Base-by-base conservation (phyloP, 2,329 filamentous ascomycete species). In the Diplodia intermedia region DNA sequence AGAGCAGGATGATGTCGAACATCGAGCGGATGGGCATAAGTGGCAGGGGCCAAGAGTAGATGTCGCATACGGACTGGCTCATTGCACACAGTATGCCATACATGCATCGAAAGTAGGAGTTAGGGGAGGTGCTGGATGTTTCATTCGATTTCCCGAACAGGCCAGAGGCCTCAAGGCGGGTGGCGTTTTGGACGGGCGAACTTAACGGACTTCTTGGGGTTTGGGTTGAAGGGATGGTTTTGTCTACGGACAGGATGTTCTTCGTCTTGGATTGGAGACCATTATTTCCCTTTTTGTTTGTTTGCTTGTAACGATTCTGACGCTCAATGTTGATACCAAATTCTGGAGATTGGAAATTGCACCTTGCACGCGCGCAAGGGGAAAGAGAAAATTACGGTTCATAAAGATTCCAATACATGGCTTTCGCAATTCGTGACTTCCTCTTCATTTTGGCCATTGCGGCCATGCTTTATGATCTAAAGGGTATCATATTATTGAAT, bases 1-100 rank as follows among this genome's bases (percentile, higher is more conserved):
- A 91, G 73, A 92, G 90, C 75, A 89, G 90, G 68, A 90, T 95
- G 75, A 90, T 96, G 89, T 91, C 86, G 73, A 93, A 91, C 20
- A 95, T 96, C 77, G 92, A 96, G 83, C 88, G 90, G 80, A 96
- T 96, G 93, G 92, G 92, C 11, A 89, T 67, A 56, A 49, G 31
- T 20, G 47, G 29, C 18, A 63, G 60, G 47, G 23, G n/a, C 20
- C 31, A 52, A 9, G 60, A 63, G 47, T 63, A 63, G 47, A 47
- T 26, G 57, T 1, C 26, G 4, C 26, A 23, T 43, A 18, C 36
- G 15, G 1, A 36, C 40, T 18, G 43, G 2, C 43, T 47, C 43
- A 11, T n/a, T 9, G 14, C n/a, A 47, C 43, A 47, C 3, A 31
- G 20, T n/a, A 23, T 29, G 7, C n/a, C 12, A 9, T 47, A 4